These are phyloP conservation scores for Floccularia luteovirens DNA, from an alignment of 768 basidiomycete species.

Conservation along the genomic window DNA sequence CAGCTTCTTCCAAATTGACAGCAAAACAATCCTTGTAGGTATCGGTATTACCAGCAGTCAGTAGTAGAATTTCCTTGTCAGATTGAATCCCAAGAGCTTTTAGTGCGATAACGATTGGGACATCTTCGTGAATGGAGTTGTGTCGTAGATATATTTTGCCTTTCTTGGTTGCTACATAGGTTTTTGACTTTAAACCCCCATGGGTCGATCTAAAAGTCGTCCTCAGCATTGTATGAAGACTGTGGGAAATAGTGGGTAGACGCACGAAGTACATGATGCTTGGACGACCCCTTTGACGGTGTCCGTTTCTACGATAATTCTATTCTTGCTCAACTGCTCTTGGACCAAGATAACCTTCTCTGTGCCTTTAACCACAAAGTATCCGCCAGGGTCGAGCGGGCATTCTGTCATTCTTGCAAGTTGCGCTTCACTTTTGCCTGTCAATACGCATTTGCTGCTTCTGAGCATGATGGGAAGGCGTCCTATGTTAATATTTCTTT, in stretches of 20 bases:
- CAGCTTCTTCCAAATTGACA: conserved; percentile 89
- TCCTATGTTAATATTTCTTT: conserved; percentile 83
- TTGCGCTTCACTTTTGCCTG: conserved; percentile 66
- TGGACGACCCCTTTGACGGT: conserved; percentile 83
- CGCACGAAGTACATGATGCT: conserved; percentile 94
- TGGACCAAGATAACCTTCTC: conserved; percentile 99
- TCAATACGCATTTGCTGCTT: conserved; percentile 90
- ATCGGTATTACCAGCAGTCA: conserved; percentile 89
- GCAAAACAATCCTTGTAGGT: conserved; percentile 83
- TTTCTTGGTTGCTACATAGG: conserved; percentile 94
- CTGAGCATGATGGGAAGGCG: conserved; percentile 94
- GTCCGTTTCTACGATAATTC: conserved; percentile 97
- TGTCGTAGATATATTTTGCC: conserved; percentile 93
- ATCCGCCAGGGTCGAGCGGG: conserved; percentile 97
- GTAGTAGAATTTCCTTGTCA: conserved; percentile 93
- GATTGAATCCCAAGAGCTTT: conserved; percentile 96
- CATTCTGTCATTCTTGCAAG: conserved; percentile 96
- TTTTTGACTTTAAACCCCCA: conserved; percentile 89
- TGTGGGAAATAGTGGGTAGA: conserved; percentile 10
- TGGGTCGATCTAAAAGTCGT: conserved; percentile 56
- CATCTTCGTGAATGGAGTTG: conserved; percentile 95
- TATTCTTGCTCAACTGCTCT: conserved; percentile 97
- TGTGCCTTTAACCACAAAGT: conserved; percentile 98
- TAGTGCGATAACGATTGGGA: conserved; percentile 92
- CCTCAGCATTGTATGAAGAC: conserved; percentile 1